Conservation (phyloP, 345 rosid species). For the Nasturtium officinale region DNA sequence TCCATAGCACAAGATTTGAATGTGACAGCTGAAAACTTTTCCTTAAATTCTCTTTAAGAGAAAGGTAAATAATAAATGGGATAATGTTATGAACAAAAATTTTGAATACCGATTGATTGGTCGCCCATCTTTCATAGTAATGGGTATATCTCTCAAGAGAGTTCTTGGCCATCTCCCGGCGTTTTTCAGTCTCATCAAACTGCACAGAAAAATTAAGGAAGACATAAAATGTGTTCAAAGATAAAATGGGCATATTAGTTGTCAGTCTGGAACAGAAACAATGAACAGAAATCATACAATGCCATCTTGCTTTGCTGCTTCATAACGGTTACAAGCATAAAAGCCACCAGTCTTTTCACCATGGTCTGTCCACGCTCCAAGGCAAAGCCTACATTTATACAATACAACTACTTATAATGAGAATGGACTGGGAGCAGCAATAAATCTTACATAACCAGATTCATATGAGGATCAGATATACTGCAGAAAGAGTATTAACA, state of each 20-base stretch:
- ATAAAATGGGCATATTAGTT: neutral
- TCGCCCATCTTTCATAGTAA: constrained; percentile 90
- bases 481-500: constrained; percentile 12
- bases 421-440: neutral
- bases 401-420: neutral
- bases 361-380: constrained; percentile 76
- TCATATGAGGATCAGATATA: constrained; percentile 4
- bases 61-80: neutral
- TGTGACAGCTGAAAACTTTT: neutral
- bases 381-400: constrained; percentile 68
- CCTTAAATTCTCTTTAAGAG: neutral
- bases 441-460: constrained; percentile 11
- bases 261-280: constrained; percentile 6
- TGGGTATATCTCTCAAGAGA: constrained; percentile 87
- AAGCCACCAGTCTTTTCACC: constrained; percentile 85
- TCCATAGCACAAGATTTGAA: neutral
- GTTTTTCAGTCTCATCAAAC: constrained; percentile 79
- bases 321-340: constrained; percentile 78
- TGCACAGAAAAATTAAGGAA: constrained; percentile 30
- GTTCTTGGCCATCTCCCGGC: constrained; percentile 92
- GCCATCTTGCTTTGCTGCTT: constrained; percentile 88
- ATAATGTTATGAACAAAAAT: neutral
- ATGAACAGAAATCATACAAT: constrained; percentile 51
- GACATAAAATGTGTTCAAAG: neutral
- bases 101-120: constrained; percentile 74